Conservation (phyloP, 2,329 filamentous ascomycete genomes). For the Colletotrichum noveboracense region DNA sequence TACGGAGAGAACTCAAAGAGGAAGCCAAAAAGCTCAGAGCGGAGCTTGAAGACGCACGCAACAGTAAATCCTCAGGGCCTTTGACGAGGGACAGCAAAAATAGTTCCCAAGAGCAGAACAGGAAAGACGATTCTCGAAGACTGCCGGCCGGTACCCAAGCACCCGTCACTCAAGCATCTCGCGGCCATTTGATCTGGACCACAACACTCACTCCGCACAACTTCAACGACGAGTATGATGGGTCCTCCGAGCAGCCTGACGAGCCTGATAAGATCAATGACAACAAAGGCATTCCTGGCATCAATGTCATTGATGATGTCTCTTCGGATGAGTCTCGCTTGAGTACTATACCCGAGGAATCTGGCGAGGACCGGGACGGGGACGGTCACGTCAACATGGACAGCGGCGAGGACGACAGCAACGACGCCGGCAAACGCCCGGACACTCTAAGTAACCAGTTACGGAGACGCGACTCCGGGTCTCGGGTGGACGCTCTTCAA, state of each 20-base stretch:
- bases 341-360: background rate
- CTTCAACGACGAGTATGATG: background rate
- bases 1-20: background rate
- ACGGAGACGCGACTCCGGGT: too few species aligned
- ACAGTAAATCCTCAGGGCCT: accelerated
- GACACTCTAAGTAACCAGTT: background rate
- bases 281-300: background rate
- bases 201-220: background rate
- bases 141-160: background rate
- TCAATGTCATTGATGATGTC: background rate
- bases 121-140: background rate
- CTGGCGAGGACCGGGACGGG: background rate
- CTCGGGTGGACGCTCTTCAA: too few species aligned
- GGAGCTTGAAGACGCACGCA: background rate
- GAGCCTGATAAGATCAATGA: background rate
- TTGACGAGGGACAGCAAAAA: background rate
- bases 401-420: background rate
- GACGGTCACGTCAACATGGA: background rate
- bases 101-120: too few species aligned
- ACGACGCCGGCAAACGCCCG: background rate
- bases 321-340: background rate
- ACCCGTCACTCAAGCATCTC: background rate
- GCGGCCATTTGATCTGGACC: background rate
- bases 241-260: background rate
- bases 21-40: background rate